A percentile compares a stretch with the other conserved stretches of the same genome.
phyloP scores from a whole-genome alignment of 2,329 filamentous ascomycete species.

The Coniochaeta prunicola region DNA sequence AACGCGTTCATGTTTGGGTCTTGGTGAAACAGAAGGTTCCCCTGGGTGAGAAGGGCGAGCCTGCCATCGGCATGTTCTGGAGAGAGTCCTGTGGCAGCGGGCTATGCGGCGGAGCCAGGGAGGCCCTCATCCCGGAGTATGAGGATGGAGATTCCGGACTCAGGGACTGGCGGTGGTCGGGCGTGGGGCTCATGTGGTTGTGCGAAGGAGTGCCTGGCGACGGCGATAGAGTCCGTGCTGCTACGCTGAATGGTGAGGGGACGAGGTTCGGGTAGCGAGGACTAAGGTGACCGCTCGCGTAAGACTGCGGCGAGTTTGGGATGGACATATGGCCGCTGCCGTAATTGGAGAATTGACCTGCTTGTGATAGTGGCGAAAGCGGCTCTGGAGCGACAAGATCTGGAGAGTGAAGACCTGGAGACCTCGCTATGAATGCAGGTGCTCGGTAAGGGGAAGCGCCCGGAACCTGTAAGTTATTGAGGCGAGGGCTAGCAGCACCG shows the following conservation, averaged over 20 bases:
- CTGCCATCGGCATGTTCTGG: too few species aligned
- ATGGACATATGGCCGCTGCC: neutral
- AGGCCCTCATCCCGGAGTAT: too few species aligned
- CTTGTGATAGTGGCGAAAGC: neutral
- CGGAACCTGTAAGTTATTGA: neutral
- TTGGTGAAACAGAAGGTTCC: too few species aligned
- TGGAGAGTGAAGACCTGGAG: neutral
- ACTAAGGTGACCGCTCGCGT: neutral
- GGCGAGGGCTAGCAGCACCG: neutral
- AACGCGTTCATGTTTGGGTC: too few species aligned
- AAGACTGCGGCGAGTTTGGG: neutral
- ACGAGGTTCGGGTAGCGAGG: neutral
- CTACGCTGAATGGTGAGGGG: neutral
- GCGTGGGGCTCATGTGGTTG: neutral
- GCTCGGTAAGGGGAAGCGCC: neutral
- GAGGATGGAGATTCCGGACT: too few species aligned
- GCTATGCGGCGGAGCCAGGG: neutral
- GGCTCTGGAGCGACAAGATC: neutral
- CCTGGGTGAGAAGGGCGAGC: too few species aligned
- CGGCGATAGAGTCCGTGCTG: neutral
- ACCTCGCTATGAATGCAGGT: neutral
- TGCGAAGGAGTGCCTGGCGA: neutral
- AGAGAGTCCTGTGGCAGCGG: neutral
- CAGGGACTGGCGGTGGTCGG: neutral
- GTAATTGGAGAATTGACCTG: neutral